phyloP scores from a whole-genome alignment of 2,329 filamentous ascomycete species.

The Neonectria punicea region DNA sequence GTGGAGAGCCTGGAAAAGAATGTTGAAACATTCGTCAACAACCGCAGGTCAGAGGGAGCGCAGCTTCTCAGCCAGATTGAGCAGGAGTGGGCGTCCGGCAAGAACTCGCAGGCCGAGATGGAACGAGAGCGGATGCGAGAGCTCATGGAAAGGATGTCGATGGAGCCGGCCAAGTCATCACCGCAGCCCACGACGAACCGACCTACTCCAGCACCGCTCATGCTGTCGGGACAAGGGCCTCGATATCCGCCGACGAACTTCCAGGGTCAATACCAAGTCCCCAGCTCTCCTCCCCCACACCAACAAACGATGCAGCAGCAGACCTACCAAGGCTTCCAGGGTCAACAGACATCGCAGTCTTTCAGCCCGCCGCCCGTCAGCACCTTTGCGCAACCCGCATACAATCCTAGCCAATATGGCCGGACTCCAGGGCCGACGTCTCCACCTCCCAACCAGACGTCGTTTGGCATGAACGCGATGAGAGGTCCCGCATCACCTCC shows the following conservation, averaged over 20 bases:
- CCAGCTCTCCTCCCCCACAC: conserved; percentile 58
- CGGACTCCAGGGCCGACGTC: conserved; percentile 67
- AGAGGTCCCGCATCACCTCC: conserved; percentile 63
- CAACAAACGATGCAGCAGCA: conserved; percentile 55
- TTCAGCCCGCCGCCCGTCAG: conserved; percentile 52
- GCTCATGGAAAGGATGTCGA: conserved; percentile 95
- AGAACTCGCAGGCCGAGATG: conserved; percentile 73
- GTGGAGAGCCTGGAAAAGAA: conserved; percentile 94
- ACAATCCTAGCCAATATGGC: conserved; percentile 70
- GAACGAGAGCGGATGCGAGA: conserved; percentile 89
- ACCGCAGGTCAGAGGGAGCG: conserved; percentile 88
- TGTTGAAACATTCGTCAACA: conserved; percentile 96
- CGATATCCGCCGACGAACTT: conserved; percentile 66
- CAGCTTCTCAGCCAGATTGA: conserved; percentile 91
- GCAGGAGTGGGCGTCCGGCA: conserved; percentile 74
- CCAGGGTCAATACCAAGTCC: conserved; percentile 67
- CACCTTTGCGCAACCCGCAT: conserved; percentile 62
- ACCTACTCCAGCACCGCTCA: conserved; percentile 55
- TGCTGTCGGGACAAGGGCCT: conserved; percentile 58
- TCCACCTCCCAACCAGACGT: conserved; percentile 71
- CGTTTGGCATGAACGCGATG: conserved; percentile 55
- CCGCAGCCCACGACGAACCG: conserved; percentile 37
- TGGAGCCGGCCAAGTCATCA: conserved; percentile 68
- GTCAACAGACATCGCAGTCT: conserved; percentile 35
- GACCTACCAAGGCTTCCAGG: conserved; percentile 55